phyloP scores from a whole-genome alignment of 352 stramenopile genomes.

The Pythium scleroteichum region DNA sequence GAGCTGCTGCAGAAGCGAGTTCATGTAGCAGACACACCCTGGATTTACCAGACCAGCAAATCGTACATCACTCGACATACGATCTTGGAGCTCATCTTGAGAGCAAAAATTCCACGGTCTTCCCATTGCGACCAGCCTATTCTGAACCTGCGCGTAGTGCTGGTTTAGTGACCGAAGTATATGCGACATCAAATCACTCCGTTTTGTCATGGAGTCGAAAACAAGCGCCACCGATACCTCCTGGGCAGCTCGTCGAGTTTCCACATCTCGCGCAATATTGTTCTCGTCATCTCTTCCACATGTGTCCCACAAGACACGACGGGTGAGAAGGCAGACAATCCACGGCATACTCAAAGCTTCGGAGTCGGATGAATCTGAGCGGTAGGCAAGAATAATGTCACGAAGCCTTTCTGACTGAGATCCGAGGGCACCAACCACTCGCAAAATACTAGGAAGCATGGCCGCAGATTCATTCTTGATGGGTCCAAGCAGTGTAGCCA shows the following conservation, averaged over 20 bases:
- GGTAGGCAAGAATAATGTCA: constrained; percentile 1
- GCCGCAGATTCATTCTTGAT: not conserved
- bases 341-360: not conserved
- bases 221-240: constrained; percentile 3
- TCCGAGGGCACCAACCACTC: constrained; percentile 3
- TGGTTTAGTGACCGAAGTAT: constrained; percentile 10
- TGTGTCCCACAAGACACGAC: constrained; percentile 13
- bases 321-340: constrained; percentile 9
- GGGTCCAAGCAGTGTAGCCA: not conserved
- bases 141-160: constrained; percentile 7
- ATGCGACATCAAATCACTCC: not conserved
- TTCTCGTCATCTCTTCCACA: not conserved
- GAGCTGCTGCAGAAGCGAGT: constrained; percentile 97
- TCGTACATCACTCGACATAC: not conserved
- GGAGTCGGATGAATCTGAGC: not conserved
- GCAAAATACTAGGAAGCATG: constrained; percentile 1
- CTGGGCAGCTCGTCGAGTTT: constrained; percentile 16
- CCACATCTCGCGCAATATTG: not conserved
- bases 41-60: constrained; percentile 95
- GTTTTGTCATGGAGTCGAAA: not conserved
- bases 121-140: constrained; percentile 21
- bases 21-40: constrained; percentile 99
- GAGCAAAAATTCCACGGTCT: constrained; percentile 66
- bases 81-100: constrained; percentile 38
- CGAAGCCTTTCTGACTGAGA: not conserved